A percentile compares a stretch with the other conserved stretches of the same genome.
phyloP scores from a whole-genome alignment of 2,329 filamentous ascomycete species.

The Aspergillus quadrilineatus region DNA sequence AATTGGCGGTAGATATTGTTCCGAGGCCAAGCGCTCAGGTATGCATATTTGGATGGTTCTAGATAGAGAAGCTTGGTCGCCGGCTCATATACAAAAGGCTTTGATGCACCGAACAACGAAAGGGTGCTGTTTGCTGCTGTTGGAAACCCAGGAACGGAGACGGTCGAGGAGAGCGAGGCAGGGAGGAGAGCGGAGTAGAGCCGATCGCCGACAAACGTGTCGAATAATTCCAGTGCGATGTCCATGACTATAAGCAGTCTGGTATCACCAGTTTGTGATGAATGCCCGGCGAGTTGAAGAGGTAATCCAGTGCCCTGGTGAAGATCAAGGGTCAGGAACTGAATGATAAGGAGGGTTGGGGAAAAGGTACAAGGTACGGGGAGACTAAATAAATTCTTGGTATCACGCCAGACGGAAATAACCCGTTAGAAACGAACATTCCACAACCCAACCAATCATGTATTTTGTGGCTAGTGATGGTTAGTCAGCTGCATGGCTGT shows the following conservation, averaged over 20 bases:
- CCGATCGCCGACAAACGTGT: slow-evolving; percentile 78
- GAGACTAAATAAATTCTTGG: slow-evolving; percentile 7
- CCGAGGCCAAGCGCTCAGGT: slow-evolving; percentile 72
- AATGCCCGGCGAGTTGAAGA: too few relatives aligned
- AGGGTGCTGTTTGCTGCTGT: slow-evolving; percentile 57
- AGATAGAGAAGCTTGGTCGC: slow-evolving; percentile 69
- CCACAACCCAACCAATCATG: too few relatives aligned
- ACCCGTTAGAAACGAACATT: too few relatives aligned
- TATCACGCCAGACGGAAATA: slow-evolving; percentile 38
- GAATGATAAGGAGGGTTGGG: not conserved
- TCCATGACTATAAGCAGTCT: slow-evolving; percentile 63
- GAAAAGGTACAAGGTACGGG: not conserved
- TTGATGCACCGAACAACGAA: slow-evolving; percentile 54
- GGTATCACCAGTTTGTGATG: too few relatives aligned
- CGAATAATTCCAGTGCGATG: slow-evolving; percentile 80
- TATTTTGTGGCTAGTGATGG: too few relatives aligned
- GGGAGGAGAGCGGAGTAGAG: slow-evolving; percentile 73
- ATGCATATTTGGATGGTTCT: slow-evolving; percentile 72
- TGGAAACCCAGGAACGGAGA: slow-evolving; percentile 50
- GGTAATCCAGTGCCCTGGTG: too few relatives aligned
- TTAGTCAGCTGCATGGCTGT: too few relatives aligned
- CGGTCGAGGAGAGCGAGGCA: slow-evolving; percentile 53
- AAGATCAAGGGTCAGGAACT: not conserved
- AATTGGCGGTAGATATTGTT: slow-evolving; percentile 76
- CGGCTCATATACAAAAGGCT: slow-evolving; percentile 61